Evolutionary conservation across 371 early-diverging fungal genomes (phyloP), one percentile per base, ranked within the genome.

Genomic region (Mucor velutinosus): DNA sequence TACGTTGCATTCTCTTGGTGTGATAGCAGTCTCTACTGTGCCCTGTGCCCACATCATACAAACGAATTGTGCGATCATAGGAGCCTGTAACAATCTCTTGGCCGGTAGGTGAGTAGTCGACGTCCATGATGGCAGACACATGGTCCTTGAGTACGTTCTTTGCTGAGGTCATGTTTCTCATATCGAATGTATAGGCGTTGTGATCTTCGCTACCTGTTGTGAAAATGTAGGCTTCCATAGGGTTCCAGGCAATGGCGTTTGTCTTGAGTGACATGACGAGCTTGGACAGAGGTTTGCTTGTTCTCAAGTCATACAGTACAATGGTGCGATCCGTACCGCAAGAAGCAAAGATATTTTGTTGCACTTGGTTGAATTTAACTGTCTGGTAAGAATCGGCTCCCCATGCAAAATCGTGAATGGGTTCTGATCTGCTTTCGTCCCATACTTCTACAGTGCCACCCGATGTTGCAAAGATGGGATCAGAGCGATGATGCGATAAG

Each of bases 81-180:
- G 94, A 91, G 49, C 97, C 99, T 45, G 98, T 96, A 15, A 96
- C 97, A 74, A 99, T 84, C 71, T 98, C 95, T 75, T 92, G 89
- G 45, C 99, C 99, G 17, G 97, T 97, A n/a, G 99, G 99, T 27
- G 95, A 92, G 80, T 94, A 99, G 84, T 98, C 98, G 8, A 99
- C 86, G 69, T 96, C 97, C 83, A 98, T 85, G 33, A 99, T 95
- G 10, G 99, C 97, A 33, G 95, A 95, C 4, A 97, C 97, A 76
- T 99, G 99, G 67, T 97, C 99, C 76, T 95, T 96, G 69, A 93
- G 85, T 3, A 95, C 90, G 69, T 93, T 94, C 57, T 86, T 77
- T 5, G 99, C 93, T 35, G 85, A 83, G 27, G 90, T 86, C 86
- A 98, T 86, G 51, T 93, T 94, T 51, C 99, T 89, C 95, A 99